Base-by-base conservation (phyloP, 805 yeast genomes). In the Pichia cephalocereana region DNA sequence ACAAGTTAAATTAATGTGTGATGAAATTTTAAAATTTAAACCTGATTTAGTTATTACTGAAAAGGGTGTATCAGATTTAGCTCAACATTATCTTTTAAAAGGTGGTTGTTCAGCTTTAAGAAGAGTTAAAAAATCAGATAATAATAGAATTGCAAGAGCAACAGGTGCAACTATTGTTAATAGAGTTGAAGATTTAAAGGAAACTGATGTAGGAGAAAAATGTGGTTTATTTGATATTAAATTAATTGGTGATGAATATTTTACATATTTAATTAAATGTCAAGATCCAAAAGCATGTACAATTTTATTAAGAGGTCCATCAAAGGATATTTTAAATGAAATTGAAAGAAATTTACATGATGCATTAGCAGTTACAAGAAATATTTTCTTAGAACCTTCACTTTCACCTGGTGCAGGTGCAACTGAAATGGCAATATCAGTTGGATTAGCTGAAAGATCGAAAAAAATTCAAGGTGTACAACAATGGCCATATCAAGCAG, bases 371-470 rank as follows among this genome's bases (percentile, higher is more conserved):
- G 99, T 93, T 42, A 82, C 98, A 18, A 80, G 96, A 67, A 93
- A 93, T 63, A 96, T 93, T 36, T 77, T 88, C 75, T 82, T 91
- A 57, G 96, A 91, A 66, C 99, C 99, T 46, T 80, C 90, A 40
- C 76, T 93, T 62, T 77, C 96, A 2, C 99, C 99, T 44, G 99
- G 99, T 60, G 99, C 99, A 52, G 99, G 99, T 59, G 99, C 99
- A 46, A 91, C 97, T 30, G 99, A 93, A 71, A 93, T 93, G 98
- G 98, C 98, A 3, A 89, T 93, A 38, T 76, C 91, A 51, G 97
- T 93, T 31, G 80, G 75, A 55, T 75, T 93, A 51, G 77, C 96
- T 17, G 96, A 90, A 64, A 83, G 80, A 70, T 96, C 98, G 44
- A 91, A 89, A 71, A 75, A 81, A 45, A 79, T 93, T 56, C 96